These are phyloP conservation scores for Colletotrichum orbiculare DNA, from an alignment of 2,329 filamentous ascomycete genomes.

Conservation along the genomic window DNA sequence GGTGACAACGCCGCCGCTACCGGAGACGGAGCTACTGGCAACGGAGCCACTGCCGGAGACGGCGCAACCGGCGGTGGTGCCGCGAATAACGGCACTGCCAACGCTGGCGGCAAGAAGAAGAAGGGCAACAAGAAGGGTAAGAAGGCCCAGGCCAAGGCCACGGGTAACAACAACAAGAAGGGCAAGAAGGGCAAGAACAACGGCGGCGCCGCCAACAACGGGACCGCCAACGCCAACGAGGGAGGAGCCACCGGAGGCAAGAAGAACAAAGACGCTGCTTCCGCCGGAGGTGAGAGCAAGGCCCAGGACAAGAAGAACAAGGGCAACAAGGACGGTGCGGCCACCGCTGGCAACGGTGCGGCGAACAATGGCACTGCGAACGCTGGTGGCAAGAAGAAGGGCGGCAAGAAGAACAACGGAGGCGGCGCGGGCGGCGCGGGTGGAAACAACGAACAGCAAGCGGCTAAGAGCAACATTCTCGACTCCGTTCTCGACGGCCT, in stretches of 20 bases:
- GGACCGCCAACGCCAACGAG: constrained; percentile 21
- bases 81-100: no score
- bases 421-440: neutral
- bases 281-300: neutral
- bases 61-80: constrained; percentile 1
- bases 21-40: neutral
- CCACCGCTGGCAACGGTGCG: constrained; percentile 2
- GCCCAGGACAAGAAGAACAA: constrained; percentile 14
- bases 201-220: constrained; percentile 28
- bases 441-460: neutral
- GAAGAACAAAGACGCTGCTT: neutral
- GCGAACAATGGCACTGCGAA: constrained; percentile 23
- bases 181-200: constrained; percentile 7
- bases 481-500: constrained; percentile 14
- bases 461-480: constrained; percentile 4
- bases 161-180: neutral
- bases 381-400: constrained; percentile 7
- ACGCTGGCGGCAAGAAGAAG: neutral
- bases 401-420: neutral
- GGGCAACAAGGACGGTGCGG: constrained; percentile 2
- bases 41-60: neutral
- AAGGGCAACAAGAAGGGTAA: neutral
- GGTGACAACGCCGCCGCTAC: constrained; percentile 1
- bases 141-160: no score
- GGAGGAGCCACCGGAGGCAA: neutral